Base-by-base conservation (phyloP, 176 grass and related monocot genomes). In the Neostapfia colusana region DNA sequence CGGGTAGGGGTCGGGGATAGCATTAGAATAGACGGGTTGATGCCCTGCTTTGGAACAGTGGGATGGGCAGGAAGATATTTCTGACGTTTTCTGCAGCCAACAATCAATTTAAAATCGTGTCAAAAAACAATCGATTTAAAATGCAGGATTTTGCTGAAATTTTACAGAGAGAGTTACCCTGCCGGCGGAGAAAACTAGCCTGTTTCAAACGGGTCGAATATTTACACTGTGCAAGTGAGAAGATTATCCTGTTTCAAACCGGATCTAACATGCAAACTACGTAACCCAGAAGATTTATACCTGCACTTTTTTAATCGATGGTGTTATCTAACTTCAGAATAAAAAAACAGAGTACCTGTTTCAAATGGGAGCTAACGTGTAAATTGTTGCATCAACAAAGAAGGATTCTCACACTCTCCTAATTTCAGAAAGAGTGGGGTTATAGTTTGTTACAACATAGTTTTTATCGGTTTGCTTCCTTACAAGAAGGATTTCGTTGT, bases 51-150 rank as follows among this genome's bases (percentile, higher is more conserved):
- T 65, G 45, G 34, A 12, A 21, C 13, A 35, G 31, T 24, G 44
- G 21, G 60, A 77, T 35, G 21, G 60, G 43, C 43, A 39, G 44
- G 66, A 69, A 54, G 68, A 74, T 83, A 88, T 74, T 79, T 67
- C 16, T 53, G 23, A 7, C 7, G 8, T 77, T 70, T 40, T 31
- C 7, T 51, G 43, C 45, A 65, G 17, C 26, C 5, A 48, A 35
- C 1, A 12, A 10, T 35, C 1, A 20, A 15, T 31, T 27, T 54
- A 54, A 49, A 43, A 43, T 2, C 41, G 38, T 6, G 38, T 39
- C 8, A 39, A 3, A 39, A 39, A 39, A 39, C 8, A n/a, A n/a
- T n/a, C n/a, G n/a, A n/a, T n/a, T n/a, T n/a, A 31, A 31, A 31
- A 31, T 31, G 31, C 31, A 31, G 31, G 31, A 3, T 31, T 31